These are phyloP conservation scores for Aspergillus baeticus DNA, from an alignment of 495 filamentous ascomycete genomes.

Conservation along the genomic window DNA sequence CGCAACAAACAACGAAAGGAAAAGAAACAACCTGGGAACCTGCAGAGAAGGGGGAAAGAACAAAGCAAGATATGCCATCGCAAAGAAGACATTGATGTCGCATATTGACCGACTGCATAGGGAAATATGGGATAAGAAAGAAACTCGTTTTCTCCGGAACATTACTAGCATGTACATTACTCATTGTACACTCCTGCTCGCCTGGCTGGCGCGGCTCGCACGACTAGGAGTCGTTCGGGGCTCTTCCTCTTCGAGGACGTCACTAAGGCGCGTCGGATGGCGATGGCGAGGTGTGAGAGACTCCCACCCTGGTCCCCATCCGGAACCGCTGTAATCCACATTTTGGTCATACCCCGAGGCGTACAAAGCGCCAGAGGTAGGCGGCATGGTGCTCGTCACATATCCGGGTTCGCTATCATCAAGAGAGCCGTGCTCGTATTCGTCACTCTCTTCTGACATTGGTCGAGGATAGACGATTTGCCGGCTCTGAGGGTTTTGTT, in stretches of 20 bases:
- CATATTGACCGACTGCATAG: not conserved
- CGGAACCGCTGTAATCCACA: constrained; percentile 58
- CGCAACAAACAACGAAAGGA: not conserved
- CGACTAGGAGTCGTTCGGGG: constrained; percentile 56
- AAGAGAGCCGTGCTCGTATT: constrained; percentile 49
- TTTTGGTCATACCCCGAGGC: constrained; percentile 28
- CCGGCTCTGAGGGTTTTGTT: constrained; percentile 43
- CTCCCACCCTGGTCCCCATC: constrained; percentile 77
- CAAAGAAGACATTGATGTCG: not conserved
- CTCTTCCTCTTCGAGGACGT: constrained; percentile 79
- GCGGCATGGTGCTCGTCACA: constrained; percentile 31
- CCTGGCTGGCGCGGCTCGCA: constrained; percentile 40
- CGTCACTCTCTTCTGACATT: constrained; percentile 51
- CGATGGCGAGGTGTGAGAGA: constrained; percentile 76
- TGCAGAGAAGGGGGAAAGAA: constrained; percentile 4
- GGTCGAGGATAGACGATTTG: constrained; percentile 38
- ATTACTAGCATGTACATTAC: constrained; percentile 2
- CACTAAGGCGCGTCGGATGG: constrained; percentile 90
- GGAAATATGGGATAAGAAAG: constrained; percentile 3
- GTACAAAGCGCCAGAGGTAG: constrained; percentile 30
- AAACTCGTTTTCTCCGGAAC: constrained; percentile 6
- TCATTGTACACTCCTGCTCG: constrained; percentile 33
- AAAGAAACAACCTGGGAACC: not conserved
- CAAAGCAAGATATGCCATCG: constrained; percentile 3
- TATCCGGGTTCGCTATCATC: constrained; percentile 49